A percentile compares a stretch with the other conserved stretches of the same genome.
Conservation (phyloP, 306 rosid species). For the Quercus rubra region DNA sequence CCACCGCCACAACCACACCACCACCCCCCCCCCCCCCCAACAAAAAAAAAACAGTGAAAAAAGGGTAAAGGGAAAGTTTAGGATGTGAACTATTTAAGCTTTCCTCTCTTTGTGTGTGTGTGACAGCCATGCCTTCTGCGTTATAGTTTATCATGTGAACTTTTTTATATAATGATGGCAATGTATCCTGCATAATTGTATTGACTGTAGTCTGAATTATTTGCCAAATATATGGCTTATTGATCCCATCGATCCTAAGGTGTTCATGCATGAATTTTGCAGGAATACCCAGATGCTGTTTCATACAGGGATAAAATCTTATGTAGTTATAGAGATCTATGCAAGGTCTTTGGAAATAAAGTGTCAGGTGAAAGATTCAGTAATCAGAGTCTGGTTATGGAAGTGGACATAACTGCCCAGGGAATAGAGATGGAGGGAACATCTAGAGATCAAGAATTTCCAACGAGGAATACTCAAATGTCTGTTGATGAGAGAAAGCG, state of each 20-base stretch:
- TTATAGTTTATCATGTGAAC: too few species aligned
- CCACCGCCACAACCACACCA: background rate
- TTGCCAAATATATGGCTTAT: background rate
- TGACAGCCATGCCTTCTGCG: too few species aligned
- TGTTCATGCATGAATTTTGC: constrained; percentile 32
- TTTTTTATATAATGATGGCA: background rate
- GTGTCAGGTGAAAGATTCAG: constrained; percentile 26
- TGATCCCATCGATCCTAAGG: constrained; percentile 1
- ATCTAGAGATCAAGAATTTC: constrained; percentile 15
- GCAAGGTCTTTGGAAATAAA: constrained; percentile 47
- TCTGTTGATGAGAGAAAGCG: constrained; percentile 34
- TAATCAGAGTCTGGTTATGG: constrained; percentile 24
- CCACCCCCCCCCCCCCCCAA: too few species aligned
- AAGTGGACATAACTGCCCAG: constrained; percentile 5
- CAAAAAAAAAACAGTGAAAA: background rate
- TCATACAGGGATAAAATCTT: constrained; percentile 45
- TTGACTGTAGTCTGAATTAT: background rate
- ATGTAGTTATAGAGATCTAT: constrained; percentile 35
- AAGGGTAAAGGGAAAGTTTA: background rate
- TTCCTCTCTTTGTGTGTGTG: background rate
- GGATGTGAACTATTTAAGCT: background rate
- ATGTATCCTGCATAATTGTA: background rate
- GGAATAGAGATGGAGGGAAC: constrained; percentile 33
- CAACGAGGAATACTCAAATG: constrained; percentile 12
- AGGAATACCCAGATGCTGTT: constrained; percentile 60